A percentile compares a stretch with the other conserved stretches of the same genome.
phyloP scores from a whole-genome alignment of 148 eudicot genomes.

The Rhododendron mucronatum region DNA sequence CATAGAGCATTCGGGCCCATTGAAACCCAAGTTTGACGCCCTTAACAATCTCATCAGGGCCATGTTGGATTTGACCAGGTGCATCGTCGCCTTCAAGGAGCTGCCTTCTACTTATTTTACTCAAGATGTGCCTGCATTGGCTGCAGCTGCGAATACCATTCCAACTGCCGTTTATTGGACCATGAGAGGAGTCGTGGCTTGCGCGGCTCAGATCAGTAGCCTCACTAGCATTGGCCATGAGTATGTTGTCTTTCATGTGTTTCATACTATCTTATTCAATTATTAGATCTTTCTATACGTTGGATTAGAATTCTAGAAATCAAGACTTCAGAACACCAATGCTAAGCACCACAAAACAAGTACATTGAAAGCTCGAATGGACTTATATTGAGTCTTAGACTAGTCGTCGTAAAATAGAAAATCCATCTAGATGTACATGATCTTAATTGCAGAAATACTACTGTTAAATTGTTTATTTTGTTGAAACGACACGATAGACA shows the following conservation, averaged over 20 bases:
- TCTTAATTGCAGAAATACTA: background rate
- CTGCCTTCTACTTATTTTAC: conserved; percentile 18
- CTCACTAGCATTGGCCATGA: conserved; percentile 26
- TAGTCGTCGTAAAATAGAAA: background rate
- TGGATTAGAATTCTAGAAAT: background rate
- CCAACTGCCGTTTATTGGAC: conserved; percentile 28
- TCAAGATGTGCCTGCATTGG: conserved; percentile 16
- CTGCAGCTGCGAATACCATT: conserved; percentile 4
- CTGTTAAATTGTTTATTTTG: too few species aligned
- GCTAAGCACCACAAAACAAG: background rate
- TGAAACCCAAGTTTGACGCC: conserved; percentile 20
- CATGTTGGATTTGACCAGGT: conserved; percentile 17
- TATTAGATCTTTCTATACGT: background rate
- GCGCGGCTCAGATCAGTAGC: conserved; percentile 23
- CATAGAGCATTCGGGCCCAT: conserved; percentile 21
- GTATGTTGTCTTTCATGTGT: conserved; percentile 5
- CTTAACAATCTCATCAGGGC: conserved; percentile 23
- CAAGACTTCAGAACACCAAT: background rate
- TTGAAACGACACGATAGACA: background rate
- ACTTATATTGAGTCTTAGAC: background rate
- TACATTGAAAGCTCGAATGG: background rate
- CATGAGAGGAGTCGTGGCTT: conserved; percentile 21
- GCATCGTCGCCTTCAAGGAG: conserved; percentile 19
- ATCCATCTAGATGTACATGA: background rate
- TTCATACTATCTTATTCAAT: background rate